Conservation (phyloP, 2,329 filamentous ascomycete genomes). For the Fusarium napiforme region DNA sequence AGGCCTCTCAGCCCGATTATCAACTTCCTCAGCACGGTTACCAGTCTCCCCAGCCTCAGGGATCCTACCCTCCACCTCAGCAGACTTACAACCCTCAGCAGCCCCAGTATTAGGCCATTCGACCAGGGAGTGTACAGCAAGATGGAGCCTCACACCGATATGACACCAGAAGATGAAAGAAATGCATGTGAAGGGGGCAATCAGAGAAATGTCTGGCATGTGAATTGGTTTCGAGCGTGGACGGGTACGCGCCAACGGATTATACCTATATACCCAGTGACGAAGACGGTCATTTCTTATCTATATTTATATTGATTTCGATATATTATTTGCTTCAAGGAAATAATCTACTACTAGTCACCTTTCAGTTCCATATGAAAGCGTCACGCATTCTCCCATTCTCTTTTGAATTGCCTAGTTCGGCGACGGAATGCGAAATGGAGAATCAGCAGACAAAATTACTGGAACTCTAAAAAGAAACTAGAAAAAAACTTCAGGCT, state of each 20-base stretch:
- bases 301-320: background rate
- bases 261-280: conserved; percentile 46
- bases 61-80: conserved; percentile 38
- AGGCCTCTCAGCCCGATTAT: conserved; percentile 28
- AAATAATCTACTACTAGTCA: background rate
- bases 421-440: background rate
- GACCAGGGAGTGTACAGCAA: background rate
- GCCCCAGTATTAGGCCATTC: conserved; percentile 34
- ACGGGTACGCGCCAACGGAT: conserved; percentile 34
- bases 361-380: background rate
- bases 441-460: background rate
- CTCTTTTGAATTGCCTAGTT: background rate
- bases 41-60: conserved; percentile 38
- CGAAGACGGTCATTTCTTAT: conserved; percentile 28
- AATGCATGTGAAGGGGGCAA: background rate
- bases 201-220: background rate
- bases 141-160: background rate
- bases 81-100: conserved; percentile 43
- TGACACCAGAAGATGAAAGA: conserved; percentile 10
- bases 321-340: conserved; percentile 1
- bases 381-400: background rate
- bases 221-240: conserved; percentile 7
- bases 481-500: background rate
- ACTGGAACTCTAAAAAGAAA: conserved; percentile 1
- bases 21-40: conserved; percentile 35